Evolutionary conservation across 108 stramenopile genomes (phyloP).

Genomic region (Discostella pseudostelligera): DNA sequence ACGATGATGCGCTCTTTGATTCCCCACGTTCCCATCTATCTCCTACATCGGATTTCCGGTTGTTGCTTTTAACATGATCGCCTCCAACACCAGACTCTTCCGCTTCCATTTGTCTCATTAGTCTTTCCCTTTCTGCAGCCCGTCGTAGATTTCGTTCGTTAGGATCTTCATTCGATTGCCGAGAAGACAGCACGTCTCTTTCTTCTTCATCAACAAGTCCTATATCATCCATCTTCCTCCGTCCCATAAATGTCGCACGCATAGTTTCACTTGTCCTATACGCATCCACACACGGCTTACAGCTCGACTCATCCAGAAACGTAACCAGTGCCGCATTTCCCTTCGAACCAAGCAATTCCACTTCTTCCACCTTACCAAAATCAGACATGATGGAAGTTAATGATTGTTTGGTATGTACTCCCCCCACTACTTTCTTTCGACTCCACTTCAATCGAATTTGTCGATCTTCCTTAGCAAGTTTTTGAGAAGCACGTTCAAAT

Average conservation of each 20-base stretch:
- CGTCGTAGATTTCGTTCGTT: slow-evolving; percentile 68
- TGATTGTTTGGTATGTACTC: slow-evolving; percentile 63
- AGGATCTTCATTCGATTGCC: slow-evolving; percentile 41
- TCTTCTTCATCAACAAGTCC: background rate
- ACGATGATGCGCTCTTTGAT: too few relatives aligned
- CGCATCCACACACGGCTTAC: slow-evolving; percentile 68
- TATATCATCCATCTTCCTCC: slow-evolving; percentile 55
- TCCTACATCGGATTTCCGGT: too few relatives aligned
- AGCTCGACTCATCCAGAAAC: slow-evolving; percentile 58
- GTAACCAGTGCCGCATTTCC: slow-evolving; percentile 80
- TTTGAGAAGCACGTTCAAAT: slow-evolving; percentile 25
- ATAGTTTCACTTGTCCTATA: slow-evolving; percentile 65
- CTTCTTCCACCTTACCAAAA: slow-evolving; percentile 71
- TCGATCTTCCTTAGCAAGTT: slow-evolving; percentile 54
- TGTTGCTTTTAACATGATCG: too few relatives aligned
- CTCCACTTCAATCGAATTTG: slow-evolving; percentile 85
- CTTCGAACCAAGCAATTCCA: slow-evolving; percentile 74
- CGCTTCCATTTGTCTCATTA: slow-evolving; percentile 68
- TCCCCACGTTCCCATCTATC: too few relatives aligned
- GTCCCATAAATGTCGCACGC: slow-evolving; percentile 77
- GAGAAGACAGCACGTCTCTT: slow-evolving; percentile 7
- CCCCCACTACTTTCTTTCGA: slow-evolving; percentile 63
- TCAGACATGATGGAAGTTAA: slow-evolving; percentile 50
- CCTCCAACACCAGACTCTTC: slow-evolving; percentile 24
- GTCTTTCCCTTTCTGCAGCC: slow-evolving; percentile 70